phyloP scores from a whole-genome alignment of 805 yeast species.

The Starmerella sp. region DNA sequence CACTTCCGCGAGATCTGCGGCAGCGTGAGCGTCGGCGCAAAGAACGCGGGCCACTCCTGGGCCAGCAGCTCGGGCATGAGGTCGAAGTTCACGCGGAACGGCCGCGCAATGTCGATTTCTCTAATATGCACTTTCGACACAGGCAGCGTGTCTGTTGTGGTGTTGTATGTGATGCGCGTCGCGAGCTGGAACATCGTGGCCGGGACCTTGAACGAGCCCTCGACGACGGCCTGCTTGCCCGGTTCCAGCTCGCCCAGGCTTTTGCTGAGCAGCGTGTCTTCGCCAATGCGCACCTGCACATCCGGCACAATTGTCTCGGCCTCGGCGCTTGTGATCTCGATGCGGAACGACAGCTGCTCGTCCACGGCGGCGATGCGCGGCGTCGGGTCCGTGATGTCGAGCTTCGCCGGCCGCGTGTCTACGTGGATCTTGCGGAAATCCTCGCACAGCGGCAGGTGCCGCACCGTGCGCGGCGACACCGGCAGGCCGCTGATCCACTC shows the following conservation, averaged over 20 bases:
- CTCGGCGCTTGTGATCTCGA: conserved; percentile 24
- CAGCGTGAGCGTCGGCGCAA: conserved; percentile 24
- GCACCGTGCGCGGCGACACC: conserved; percentile 1
- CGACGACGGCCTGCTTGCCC: background rate
- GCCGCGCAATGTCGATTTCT: conserved; percentile 27
- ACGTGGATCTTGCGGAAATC: conserved; percentile 9
- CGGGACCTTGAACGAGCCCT: conserved; percentile 13
- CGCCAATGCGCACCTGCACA: conserved; percentile 1
- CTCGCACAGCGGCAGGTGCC: conserved; percentile 11
- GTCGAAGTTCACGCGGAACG: conserved; percentile 31
- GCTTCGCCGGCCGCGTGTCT: conserved; percentile 27
- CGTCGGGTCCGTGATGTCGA: conserved; percentile 17
- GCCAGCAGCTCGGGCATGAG: conserved; percentile 28
- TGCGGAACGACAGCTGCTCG: conserved; percentile 19
- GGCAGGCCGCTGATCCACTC: conserved; percentile 8
- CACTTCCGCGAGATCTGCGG: conserved; percentile 29
- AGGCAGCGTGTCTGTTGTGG: conserved; percentile 24
- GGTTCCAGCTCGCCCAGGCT: background rate
- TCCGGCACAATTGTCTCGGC: conserved; percentile 20
- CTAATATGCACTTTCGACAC: conserved; percentile 20
- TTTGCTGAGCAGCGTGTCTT: background rate
- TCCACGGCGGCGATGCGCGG: conserved; percentile 22
- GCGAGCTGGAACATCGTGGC: conserved; percentile 9
- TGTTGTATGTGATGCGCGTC: conserved; percentile 14
- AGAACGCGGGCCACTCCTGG: conserved; percentile 31